phyloP scores from a whole-genome alignment of 1,139 yeast genomes.

The Magnusiomyces tetraspermus region DNA sequence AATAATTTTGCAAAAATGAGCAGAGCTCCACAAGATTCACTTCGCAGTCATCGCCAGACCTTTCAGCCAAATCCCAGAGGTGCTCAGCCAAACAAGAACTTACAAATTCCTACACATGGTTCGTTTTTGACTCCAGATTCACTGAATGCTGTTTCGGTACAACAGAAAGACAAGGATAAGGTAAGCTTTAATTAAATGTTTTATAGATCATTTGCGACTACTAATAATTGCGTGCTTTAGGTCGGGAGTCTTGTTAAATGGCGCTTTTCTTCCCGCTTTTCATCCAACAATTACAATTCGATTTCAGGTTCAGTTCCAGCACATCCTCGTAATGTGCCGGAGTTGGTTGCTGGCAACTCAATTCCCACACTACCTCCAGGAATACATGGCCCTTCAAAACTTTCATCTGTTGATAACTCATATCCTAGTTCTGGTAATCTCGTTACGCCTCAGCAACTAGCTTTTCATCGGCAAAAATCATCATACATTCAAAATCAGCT shows the following conservation, averaged over 20 bases:
- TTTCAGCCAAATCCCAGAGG: constrained; percentile 17
- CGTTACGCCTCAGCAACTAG: too few relatives aligned
- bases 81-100: constrained; percentile 13
- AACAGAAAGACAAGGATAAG: constrained; percentile 16
- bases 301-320: constrained; percentile 2
- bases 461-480: too few relatives aligned
- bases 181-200: too few relatives aligned
- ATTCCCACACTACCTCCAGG: constrained; percentile 2
- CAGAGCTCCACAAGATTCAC: constrained; percentile 21
- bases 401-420: too few relatives aligned
- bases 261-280: constrained; percentile 14
- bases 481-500: too few relatives aligned
- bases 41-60: constrained; percentile 29
- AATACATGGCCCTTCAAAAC: not conserved
- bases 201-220: too few relatives aligned
- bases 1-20: too few relatives aligned
- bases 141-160: constrained; percentile 14
- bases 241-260: constrained; percentile 15
- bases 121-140: constrained; percentile 17
- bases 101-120: constrained; percentile 18
- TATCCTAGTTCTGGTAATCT: too few relatives aligned
- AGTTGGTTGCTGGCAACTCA: not conserved
- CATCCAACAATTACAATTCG: constrained; percentile 3
- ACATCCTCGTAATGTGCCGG: not conserved
- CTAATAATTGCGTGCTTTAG: constrained; percentile 1